A percentile compares a stretch with the other conserved stretches of the same genome.
Evolutionary conservation across 768 basidiomycete genomes (phyloP).

Genomic region (Lanmaoa pseudosensibilis): DNA sequence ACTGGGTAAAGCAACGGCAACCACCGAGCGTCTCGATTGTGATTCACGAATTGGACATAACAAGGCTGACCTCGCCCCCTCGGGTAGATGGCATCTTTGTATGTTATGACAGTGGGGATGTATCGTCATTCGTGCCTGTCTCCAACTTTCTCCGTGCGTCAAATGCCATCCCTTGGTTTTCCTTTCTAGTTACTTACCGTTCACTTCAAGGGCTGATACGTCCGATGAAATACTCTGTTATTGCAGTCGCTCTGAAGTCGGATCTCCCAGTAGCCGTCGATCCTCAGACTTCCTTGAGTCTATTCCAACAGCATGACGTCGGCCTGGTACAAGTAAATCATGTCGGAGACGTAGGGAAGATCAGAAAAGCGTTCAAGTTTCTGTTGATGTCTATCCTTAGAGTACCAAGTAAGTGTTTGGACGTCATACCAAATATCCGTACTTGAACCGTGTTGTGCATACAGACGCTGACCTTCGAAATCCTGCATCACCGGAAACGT

Average conservation of each 20-base stretch:
- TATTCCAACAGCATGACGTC: constrained; percentile 64
- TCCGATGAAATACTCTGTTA: constrained; percentile 56
- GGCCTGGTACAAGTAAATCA: constrained; percentile 77
- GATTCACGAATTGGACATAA: constrained; percentile 57
- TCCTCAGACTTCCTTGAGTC: constrained; percentile 48
- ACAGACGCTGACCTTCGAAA: constrained; percentile 54
- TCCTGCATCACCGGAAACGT: constrained; percentile 67
- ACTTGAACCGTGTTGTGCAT: constrained; percentile 20
- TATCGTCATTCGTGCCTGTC: constrained; percentile 63
- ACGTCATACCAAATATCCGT: neutral
- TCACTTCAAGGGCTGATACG: constrained; percentile 52
- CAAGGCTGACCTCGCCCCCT: constrained; percentile 56
- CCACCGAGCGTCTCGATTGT: constrained; percentile 46
- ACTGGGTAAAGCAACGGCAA: constrained; percentile 40
- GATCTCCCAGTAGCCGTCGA: constrained; percentile 64
- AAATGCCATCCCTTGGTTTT: neutral
- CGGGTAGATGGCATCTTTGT: constrained; percentile 76
- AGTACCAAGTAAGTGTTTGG: constrained; percentile 36
- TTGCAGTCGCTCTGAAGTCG: constrained; percentile 88
- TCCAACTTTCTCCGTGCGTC: constrained; percentile 70
- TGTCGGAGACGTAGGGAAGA: constrained; percentile 60
- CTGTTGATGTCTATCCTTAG: constrained; percentile 66
- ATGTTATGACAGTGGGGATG: constrained; percentile 77
- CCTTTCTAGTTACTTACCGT: constrained; percentile 10
- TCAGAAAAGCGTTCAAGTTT: constrained; percentile 73